phyloP scores from a whole-genome alignment of 1,284 basidiomycete species.

The Melanopsichium pennsylvanicum region DNA sequence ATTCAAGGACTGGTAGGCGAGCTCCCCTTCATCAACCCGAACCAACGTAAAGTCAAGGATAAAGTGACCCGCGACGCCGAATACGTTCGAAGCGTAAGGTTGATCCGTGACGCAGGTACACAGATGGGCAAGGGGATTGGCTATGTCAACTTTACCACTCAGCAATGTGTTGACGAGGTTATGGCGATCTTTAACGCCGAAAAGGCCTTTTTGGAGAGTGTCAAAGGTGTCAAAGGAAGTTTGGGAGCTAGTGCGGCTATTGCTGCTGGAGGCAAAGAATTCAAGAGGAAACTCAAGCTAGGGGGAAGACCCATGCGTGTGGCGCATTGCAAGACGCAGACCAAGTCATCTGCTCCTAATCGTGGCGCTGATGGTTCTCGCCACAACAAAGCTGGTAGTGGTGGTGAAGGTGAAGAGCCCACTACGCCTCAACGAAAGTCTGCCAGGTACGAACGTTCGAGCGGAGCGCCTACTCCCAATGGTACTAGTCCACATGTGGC shows the following conservation, averaged over 20 bases:
- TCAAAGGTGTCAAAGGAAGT: conserved; percentile 32
- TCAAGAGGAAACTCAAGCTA: conserved; percentile 60
- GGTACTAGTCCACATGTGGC: conserved; percentile 54
- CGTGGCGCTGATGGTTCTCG: not conserved
- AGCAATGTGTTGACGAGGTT: conserved; percentile 67
- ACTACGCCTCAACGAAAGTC: conserved; percentile 28
- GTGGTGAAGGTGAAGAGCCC: conserved; percentile 5
- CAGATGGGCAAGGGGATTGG: conserved; percentile 98
- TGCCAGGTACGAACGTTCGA: conserved; percentile 40
- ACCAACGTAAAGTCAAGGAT: conserved; percentile 17
- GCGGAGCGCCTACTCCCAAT: conserved; percentile 61
- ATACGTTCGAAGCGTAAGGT: conserved; percentile 86
- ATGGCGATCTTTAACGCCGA: conserved; percentile 60
- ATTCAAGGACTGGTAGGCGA: conserved; percentile 22
- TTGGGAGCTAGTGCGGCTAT: conserved; percentile 39
- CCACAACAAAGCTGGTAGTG: not conserved
- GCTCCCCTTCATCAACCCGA: conserved; percentile 27
- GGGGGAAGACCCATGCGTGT: conserved; percentile 56
- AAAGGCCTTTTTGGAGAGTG: conserved; percentile 51
- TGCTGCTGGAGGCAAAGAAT: conserved; percentile 50
- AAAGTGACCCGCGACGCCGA: conserved; percentile 47
- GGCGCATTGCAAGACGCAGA: conserved; percentile 57
- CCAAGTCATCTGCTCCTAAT: conserved; percentile 17
- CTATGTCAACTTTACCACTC: conserved; percentile 85
- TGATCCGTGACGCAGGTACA: conserved; percentile 88